A percentile compares a stretch with the other conserved stretches of the same genome.
phyloP scores from a whole-genome alignment of 1,284 basidiomycete species.

The Heterobasidion parviporum region DNA sequence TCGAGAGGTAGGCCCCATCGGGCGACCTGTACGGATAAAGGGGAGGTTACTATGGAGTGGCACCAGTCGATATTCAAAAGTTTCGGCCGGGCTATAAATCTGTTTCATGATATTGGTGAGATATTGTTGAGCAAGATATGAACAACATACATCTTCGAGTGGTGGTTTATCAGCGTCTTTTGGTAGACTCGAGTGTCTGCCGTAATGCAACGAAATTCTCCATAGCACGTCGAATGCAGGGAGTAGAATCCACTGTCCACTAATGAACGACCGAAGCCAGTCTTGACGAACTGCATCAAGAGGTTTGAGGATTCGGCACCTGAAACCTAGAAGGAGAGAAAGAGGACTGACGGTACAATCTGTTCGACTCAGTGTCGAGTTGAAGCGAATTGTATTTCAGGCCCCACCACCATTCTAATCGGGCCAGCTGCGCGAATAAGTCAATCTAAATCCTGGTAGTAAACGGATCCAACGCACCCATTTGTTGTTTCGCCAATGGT shows the following conservation, averaged over 20 bases:
- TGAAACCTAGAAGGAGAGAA: background rate
- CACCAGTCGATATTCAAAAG: background rate
- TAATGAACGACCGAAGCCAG: background rate
- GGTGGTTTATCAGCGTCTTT: background rate
- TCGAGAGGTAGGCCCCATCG: background rate
- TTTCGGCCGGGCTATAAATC: background rate
- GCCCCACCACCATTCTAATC: too few species aligned
- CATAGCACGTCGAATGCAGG: background rate
- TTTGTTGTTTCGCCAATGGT: too few species aligned
- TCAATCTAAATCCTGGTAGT: too few species aligned
- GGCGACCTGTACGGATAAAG: background rate
- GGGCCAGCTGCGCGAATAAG: too few species aligned
- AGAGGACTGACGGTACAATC: background rate
- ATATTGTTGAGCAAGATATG: background rate
- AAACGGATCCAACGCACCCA: too few species aligned
- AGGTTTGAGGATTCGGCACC: too few species aligned
- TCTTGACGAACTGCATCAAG: too few species aligned
- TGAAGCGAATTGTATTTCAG: too few species aligned
- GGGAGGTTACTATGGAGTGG: background rate
- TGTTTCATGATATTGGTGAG: background rate
- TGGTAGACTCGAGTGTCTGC: background rate
- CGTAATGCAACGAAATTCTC: background rate
- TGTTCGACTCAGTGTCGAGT: too few species aligned
- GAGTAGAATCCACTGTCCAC: background rate
- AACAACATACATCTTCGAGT: background rate